Base-by-base conservation (phyloP, 2,329 filamentous ascomycete species). In the Akanthomyces uredinophilus region DNA sequence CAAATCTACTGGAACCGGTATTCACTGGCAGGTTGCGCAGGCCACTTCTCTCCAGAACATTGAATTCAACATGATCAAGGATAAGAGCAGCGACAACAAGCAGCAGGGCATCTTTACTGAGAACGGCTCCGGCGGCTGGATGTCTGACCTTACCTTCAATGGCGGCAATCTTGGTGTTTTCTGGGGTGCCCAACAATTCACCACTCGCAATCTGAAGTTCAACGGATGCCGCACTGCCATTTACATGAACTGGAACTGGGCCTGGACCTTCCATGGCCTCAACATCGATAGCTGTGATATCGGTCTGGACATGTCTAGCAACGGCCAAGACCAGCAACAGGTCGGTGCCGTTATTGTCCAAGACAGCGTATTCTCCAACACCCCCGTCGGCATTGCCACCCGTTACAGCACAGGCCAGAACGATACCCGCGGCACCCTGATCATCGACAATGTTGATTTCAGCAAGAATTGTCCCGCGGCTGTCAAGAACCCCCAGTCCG, bases 181-280 rank as follows among this genome's bases (percentile, higher is more conserved):
- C 77, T 79, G 94, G 29, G 92, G 92, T 55, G 92, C 87, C 75
- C 92, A 96, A 77, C 92, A 96, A 75, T 95, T 94, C 75, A 94
- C 91, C 44, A 88, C 87, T 32, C 88, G 91, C 67, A 95, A 96
- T 75, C 71, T 95, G 72, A 89, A 83, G 41, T 96, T 96, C 82
- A 91, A 90, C 73, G 82, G 84, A 74, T 93, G 90, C 79, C 83
- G 91, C 71, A 96, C 91, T 2, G 92, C 90, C 65, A 86, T 96
- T 66, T 91, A 85, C 77, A 89, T 95, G 87, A 92, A 92, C 80
- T 96, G 92, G 92, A 91, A 94, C 78, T 96, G 92, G 92, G 80
- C 87, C 20, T 96, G 90, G 88, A 86, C 88, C 50, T 85, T 95
- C 76, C 91, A 94, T 72, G 89, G 85, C 41, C 68, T 96, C 43